A percentile compares a stretch with the other conserved stretches of the same genome.
Conservation (phyloP, 495 filamentous ascomycete genomes). For the Trichoderma gamsii region DNA sequence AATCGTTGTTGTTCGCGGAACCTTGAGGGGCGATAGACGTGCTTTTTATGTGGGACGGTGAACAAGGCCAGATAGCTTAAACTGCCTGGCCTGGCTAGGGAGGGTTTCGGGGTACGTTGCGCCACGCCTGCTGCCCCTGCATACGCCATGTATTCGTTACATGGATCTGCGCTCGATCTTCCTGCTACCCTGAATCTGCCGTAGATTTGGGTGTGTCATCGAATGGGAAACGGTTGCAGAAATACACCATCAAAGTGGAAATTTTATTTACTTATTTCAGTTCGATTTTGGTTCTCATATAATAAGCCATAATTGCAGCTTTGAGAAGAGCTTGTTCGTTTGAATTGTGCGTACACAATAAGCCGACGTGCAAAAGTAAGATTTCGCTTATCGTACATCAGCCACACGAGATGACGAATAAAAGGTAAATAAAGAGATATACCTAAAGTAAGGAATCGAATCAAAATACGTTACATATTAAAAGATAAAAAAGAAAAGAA, state of each 20-base stretch:
- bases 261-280: not conserved
- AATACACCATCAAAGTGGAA: not conserved
- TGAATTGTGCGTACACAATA: not conserved
- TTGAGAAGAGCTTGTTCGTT: too few relatives aligned
- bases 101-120: not conserved
- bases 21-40: slow-evolving; percentile 6
- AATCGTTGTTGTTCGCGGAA: not conserved
- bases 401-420: not conserved
- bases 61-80: slow-evolving; percentile 4
- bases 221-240: not conserved
- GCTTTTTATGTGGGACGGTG: slow-evolving; percentile 14
- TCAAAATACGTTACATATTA: not conserved
- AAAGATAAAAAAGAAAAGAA: not conserved
- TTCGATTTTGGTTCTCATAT: not conserved
- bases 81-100: too few relatives aligned
- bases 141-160: not conserved
- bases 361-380: not conserved
- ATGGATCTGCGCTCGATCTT: not conserved
- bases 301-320: not conserved
- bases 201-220: not conserved
- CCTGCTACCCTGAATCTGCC: not conserved
- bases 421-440: not conserved
- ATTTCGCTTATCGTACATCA: not conserved
- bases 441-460: too few relatives aligned
- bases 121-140: not conserved